These are phyloP conservation scores for Manihot esculenta DNA, from an alignment of 441 rosid genomes.

Conservation along the genomic window DNA sequence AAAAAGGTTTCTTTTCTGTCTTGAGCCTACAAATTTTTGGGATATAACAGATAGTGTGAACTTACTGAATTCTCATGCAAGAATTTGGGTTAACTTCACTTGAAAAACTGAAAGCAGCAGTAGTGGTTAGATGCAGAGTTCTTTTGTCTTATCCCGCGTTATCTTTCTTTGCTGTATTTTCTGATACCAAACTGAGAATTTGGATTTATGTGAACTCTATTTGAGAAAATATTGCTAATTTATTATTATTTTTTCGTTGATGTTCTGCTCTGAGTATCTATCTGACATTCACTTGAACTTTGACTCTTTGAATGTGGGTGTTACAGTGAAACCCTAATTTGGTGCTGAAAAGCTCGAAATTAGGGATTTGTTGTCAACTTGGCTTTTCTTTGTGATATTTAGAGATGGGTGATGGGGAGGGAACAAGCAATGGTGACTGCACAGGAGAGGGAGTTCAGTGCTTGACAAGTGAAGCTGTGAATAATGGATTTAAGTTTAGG, in stretches of 20 bases:
- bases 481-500: constrained; percentile 36
- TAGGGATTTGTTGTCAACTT: constrained; percentile 24
- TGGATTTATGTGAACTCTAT: not conserved
- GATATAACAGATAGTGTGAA: not conserved
- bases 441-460: constrained; percentile 26
- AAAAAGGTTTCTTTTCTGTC: not conserved
- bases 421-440: constrained; percentile 39
- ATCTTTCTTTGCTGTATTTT: not conserved
- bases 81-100: constrained; percentile 16
- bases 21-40: constrained; percentile 8
- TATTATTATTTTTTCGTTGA: constrained; percentile 5
- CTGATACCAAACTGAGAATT: not conserved
- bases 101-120: constrained; percentile 7
- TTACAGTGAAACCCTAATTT: constrained; percentile 38
- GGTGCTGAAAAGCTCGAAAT: constrained; percentile 21
- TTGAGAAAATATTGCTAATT: constrained; percentile 4
- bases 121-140: constrained; percentile 7
- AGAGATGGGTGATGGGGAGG: constrained; percentile 49
- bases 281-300: constrained; percentile 8
- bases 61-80: constrained; percentile 5
- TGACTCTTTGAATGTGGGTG: constrained; percentile 15
- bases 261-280: constrained; percentile 14
- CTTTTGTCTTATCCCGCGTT: not conserved
- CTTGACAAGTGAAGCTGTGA: constrained; percentile 34
- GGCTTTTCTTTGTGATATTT: not conserved